A percentile compares a stretch with the other conserved stretches of the same genome.
These are phyloP conservation scores for Picocystis sp. DNA, from an alignment of 163 green algal genomes.

Conservation along the genomic window DNA sequence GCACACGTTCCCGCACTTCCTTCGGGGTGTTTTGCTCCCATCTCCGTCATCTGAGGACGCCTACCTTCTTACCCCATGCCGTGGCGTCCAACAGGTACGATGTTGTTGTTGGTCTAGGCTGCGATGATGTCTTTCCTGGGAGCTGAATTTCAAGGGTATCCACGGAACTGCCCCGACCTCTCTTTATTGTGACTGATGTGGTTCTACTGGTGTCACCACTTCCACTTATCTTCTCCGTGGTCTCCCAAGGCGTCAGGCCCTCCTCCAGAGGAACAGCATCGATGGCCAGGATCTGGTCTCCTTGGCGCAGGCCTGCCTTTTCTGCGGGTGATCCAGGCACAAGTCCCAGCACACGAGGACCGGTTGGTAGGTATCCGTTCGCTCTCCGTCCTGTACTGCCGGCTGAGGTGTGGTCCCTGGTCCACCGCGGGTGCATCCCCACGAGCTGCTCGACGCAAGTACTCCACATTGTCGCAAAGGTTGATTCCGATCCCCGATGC, in stretches of 20 bases:
- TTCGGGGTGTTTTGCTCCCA: background rate
- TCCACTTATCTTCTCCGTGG: no score
- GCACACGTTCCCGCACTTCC: slow-evolving; percentile 29
- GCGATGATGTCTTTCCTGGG: no score
- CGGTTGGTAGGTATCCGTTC: slow-evolving; percentile 1
- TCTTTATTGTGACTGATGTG: no score
- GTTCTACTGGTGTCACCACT: no score
- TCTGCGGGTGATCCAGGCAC: slow-evolving; percentile 52
- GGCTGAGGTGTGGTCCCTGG: background rate
- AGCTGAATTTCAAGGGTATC: no score
- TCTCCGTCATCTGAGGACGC: no score
- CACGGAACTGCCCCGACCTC: no score
- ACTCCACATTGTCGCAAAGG: slow-evolving; percentile 59
- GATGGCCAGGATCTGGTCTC: slow-evolving; percentile 48
- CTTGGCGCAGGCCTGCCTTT: slow-evolving; percentile 42
- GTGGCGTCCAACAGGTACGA: no score
- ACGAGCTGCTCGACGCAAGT: slow-evolving; percentile 19
- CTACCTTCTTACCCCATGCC: no score
- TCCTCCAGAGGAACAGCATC: slow-evolving; percentile 20
- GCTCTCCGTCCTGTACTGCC: slow-evolving; percentile 6
- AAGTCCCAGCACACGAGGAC: slow-evolving; percentile 72
- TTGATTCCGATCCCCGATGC: slow-evolving; percentile 87
- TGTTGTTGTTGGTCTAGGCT: no score
- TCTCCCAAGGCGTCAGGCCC: slow-evolving; percentile 4
- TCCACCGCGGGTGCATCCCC: slow-evolving; percentile 15